phyloP scores from a whole-genome alignment of 306 rosid species.

The Trifolium subterraneum region DNA sequence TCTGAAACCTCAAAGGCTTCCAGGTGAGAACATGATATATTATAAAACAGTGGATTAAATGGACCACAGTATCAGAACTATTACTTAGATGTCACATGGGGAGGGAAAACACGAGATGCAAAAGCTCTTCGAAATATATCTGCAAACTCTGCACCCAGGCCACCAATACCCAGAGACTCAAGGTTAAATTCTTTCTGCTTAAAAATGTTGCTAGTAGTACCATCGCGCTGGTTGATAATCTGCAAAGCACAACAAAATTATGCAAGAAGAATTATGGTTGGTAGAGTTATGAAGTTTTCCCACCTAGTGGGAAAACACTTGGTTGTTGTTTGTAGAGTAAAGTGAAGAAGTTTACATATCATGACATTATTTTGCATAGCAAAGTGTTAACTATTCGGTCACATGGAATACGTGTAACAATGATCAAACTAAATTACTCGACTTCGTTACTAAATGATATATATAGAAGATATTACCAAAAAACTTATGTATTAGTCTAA shows the following conservation, averaged over 20 bases:
- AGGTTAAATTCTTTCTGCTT: slow-evolving; percentile 96
- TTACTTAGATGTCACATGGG: slow-evolving; percentile 96
- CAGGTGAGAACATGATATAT: slow-evolving; percentile 44
- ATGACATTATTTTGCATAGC: slow-evolving; percentile 23
- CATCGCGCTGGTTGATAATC: slow-evolving; percentile 93
- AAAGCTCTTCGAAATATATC: slow-evolving; percentile 99
- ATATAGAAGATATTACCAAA: slow-evolving; percentile 17
- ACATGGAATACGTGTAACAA: slow-evolving; percentile 20
- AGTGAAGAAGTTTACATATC: slow-evolving; percentile 9
- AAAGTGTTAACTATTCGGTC: slow-evolving; percentile 36
- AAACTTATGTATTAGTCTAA: background rate
- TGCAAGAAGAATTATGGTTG: background rate
- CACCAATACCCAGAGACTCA: slow-evolving; percentile 92
- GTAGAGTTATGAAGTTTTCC: slow-evolving; percentile 9
- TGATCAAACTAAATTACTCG: slow-evolving; percentile 19
- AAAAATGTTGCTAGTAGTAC: slow-evolving; percentile 85
- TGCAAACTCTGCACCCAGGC: slow-evolving; percentile 88
- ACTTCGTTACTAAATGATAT: slow-evolving; percentile 32
- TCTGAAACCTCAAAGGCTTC: slow-evolving; percentile 61
- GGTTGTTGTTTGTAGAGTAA: background rate
- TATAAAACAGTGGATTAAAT: slow-evolving; percentile 30
- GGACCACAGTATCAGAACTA: slow-evolving; percentile 29
- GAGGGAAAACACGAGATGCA: slow-evolving; percentile 98
- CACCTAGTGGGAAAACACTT: slow-evolving; percentile 3
- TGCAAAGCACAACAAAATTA: slow-evolving; percentile 51